Conservation (phyloP, 192 early-diverging fungal species). For the Backusella morwellensis region DNA sequence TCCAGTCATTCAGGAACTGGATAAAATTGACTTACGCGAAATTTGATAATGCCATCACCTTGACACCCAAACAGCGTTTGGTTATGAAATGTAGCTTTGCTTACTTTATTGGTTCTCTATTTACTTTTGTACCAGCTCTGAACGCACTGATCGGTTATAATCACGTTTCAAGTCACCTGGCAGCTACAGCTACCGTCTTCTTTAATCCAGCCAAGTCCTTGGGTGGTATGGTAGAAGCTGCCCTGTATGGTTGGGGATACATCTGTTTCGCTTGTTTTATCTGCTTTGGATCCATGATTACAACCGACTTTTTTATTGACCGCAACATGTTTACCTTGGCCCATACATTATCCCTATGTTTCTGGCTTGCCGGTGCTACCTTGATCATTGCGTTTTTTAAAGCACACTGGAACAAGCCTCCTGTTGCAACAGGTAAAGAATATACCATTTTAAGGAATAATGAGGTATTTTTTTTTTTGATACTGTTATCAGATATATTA, state of each 20-base stretch:
- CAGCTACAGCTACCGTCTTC: conserved; percentile 70
- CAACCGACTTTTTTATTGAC: conserved; percentile 47
- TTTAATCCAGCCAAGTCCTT: conserved; percentile 74
- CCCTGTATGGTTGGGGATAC: conserved; percentile 34
- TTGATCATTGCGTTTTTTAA: conserved; percentile 52
- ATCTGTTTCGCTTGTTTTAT: conserved; percentile 42
- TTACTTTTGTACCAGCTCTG: conserved; percentile 60
- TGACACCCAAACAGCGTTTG: conserved; percentile 26
- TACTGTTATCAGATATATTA: not conserved
- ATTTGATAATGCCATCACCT: not conserved
- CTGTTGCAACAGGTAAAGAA: conserved; percentile 48
- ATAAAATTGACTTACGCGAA: not conserved
- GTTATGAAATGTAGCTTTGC: conserved; percentile 66
- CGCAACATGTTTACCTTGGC: conserved; percentile 34
- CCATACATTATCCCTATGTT: conserved; percentile 38
- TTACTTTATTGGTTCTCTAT: conserved; percentile 61
- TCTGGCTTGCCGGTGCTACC: conserved; percentile 52
- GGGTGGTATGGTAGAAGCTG: conserved; percentile 60
- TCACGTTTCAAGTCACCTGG: conserved; percentile 62
- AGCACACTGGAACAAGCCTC: conserved; percentile 50
- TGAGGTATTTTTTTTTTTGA: not conserved
- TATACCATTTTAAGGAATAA: not conserved
- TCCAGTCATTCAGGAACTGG: not conserved
- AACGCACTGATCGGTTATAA: conserved; percentile 52
- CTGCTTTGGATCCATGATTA: conserved; percentile 43